Evolutionary conservation across 2,329 filamentous ascomycete species (phyloP).

Genomic region (Fusarium abutilonis): DNA sequence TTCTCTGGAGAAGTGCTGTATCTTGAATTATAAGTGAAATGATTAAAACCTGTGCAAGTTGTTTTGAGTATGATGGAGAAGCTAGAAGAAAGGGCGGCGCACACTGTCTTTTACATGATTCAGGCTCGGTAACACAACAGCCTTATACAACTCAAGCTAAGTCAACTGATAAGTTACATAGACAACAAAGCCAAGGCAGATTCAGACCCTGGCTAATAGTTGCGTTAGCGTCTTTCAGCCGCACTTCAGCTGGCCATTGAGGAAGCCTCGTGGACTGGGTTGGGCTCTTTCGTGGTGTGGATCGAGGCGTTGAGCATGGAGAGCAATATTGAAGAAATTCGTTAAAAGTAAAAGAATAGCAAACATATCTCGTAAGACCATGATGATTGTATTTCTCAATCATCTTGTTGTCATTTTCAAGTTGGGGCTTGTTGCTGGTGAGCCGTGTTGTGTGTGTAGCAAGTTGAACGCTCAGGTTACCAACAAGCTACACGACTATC

Average conservation of each 20-base stretch:
- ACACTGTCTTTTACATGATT: background rate
- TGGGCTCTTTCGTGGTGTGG: slow-evolving; percentile 29
- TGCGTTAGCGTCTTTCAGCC: slow-evolving; percentile 43
- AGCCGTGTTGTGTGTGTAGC: too few species aligned
- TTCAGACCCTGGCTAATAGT: slow-evolving; percentile 32
- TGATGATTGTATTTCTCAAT: too few species aligned
- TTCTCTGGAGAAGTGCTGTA: too few species aligned
- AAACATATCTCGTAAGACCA: too few species aligned
- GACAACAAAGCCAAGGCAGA: slow-evolving; percentile 42
- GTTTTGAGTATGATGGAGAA: background rate
- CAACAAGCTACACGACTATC: background rate
- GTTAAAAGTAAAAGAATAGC: too few species aligned
- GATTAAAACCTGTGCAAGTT: background rate
- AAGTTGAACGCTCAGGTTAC: background rate
- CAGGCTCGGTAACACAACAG: background rate
- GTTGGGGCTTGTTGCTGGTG: background rate
- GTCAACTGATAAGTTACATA: background rate
- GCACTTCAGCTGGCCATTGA: slow-evolving; percentile 33
- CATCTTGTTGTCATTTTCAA: too few species aligned
- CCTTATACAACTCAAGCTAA: slow-evolving; percentile 3
- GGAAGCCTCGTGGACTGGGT: slow-evolving; percentile 15
- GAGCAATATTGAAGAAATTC: too few species aligned
- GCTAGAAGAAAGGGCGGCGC: background rate
- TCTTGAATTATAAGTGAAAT: background rate
- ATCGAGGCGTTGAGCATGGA: slow-evolving; percentile 9